Conservation (phyloP, 1,284 basidiomycete species). For the Ceratobasidium sp. region DNA sequence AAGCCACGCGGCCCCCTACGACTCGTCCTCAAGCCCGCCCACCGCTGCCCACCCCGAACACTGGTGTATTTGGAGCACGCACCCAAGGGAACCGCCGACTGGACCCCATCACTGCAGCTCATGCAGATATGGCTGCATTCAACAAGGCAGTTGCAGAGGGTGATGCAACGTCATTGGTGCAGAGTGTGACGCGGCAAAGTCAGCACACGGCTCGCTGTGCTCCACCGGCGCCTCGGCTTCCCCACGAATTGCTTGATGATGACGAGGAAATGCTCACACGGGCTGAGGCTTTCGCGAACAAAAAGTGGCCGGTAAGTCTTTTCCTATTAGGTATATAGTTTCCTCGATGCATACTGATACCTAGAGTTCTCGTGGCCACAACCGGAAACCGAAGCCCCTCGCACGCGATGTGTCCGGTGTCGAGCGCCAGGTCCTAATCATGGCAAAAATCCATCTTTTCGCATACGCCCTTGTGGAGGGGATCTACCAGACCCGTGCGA, state of each 20-base stretch:
- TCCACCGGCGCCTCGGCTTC: not conserved
- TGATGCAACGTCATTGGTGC: not conserved
- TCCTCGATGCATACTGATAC: not conserved
- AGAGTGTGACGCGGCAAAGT: not conserved
- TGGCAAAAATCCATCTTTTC: slow-evolving; percentile 23
- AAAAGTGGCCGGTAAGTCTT: slow-evolving; percentile 7
- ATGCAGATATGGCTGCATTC: not conserved
- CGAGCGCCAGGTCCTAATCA: not conserved
- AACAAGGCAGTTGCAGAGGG: not conserved
- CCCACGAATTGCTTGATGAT: not conserved
- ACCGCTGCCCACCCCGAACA: not conserved
- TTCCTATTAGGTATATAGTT: not conserved
- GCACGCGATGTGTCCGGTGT: slow-evolving; percentile 14
- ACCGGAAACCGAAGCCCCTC: slow-evolving; percentile 32
- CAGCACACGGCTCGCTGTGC: not conserved
- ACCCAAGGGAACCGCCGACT: not conserved
- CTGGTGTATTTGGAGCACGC: not conserved
- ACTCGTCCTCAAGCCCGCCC: not conserved
- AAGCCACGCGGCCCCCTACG: not conserved
- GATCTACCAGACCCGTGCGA: slow-evolving; percentile 1
- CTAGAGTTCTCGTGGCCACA: not conserved
- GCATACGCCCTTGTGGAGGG: slow-evolving; percentile 7
- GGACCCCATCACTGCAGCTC: not conserved
- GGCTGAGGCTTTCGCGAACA: not conserved
- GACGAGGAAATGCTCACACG: not conserved